These are phyloP conservation scores for Arabidopsis lyrata DNA, from an alignment of 441 rosid species.

Conservation along the genomic window DNA sequence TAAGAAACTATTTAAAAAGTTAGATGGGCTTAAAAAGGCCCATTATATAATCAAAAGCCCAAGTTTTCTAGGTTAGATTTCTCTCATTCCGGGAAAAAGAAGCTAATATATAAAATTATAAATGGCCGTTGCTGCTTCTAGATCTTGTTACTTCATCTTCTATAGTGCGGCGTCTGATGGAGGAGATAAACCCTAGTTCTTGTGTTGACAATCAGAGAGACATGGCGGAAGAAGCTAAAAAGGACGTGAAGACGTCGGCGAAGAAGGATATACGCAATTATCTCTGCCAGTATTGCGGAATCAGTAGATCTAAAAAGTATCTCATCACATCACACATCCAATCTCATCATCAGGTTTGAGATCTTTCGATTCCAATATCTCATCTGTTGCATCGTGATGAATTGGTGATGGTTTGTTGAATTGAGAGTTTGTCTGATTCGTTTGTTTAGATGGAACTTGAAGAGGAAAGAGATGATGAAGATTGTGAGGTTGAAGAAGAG, in stretches of 20 bases:
- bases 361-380: not conserved
- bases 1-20: too few species aligned
- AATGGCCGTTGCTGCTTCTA: not conserved
- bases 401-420: not conserved
- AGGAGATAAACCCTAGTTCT: slow-evolving; percentile 8
- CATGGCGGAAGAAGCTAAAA: slow-evolving; percentile 41
- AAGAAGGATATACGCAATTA: slow-evolving; percentile 68
- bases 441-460: slow-evolving; percentile 58
- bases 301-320: slow-evolving; percentile 81
- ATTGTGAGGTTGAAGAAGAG: slow-evolving; percentile 35
- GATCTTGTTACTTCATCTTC: not conserved
- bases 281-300: slow-evolving; percentile 77
- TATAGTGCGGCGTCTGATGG: slow-evolving; percentile 5
- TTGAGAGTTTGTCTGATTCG: not conserved
- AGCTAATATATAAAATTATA: not conserved
- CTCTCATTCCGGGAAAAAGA: not conserved
- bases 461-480: slow-evolving; percentile 46
- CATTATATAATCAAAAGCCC: not conserved
- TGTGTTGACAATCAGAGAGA: slow-evolving; percentile 2
- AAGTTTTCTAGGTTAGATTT: slow-evolving; percentile 15
- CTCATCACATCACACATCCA: slow-evolving; percentile 68
- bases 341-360: slow-evolving; percentile 59
- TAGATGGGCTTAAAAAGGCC: slow-evolving; percentile 9
- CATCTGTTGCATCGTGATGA: not conserved
- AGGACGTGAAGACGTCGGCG: slow-evolving; percentile 34